phyloP scores from a whole-genome alignment of 306 rosid species.

The Canavalia ensiformis region DNA sequence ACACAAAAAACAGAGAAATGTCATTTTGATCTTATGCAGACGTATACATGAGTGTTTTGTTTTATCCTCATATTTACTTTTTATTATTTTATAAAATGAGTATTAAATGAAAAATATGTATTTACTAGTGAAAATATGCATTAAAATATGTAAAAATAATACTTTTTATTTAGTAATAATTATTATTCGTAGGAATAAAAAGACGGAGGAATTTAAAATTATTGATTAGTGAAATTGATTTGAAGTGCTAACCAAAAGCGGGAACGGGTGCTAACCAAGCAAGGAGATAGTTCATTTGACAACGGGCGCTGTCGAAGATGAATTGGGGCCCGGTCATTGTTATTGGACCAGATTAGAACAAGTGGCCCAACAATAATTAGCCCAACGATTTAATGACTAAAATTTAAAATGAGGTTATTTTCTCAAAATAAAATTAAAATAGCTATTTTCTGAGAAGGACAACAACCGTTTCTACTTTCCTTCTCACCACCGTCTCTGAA shows the following conservation, averaged over 20 bases:
- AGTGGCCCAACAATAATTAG: background rate
- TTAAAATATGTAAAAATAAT: no score
- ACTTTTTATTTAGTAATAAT: no score
- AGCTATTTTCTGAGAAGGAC: background rate
- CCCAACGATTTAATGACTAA: background rate
- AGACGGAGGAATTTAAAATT: no score
- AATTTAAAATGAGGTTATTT: background rate
- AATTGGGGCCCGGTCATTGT: background rate
- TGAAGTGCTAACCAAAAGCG: background rate
- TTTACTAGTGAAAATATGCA: no score
- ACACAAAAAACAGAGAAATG: no score
- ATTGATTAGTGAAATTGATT: background rate
- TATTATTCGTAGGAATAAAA: no score
- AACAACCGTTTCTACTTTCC: background rate
- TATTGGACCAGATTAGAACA: background rate
- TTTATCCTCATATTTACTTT: no score
- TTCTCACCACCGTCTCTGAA: slow-evolving; percentile 37
- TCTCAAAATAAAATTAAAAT: background rate
- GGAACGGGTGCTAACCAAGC: no score
- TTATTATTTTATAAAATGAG: no score
- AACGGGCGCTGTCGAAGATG: background rate
- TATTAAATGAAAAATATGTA: no score
- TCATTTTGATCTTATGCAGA: no score
- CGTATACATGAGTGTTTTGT: no score
- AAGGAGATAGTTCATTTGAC: background rate